These are phyloP conservation scores for Fraxinus quadrangulata DNA, from an alignment of 257 asterid genomes.

Conservation along the genomic window DNA sequence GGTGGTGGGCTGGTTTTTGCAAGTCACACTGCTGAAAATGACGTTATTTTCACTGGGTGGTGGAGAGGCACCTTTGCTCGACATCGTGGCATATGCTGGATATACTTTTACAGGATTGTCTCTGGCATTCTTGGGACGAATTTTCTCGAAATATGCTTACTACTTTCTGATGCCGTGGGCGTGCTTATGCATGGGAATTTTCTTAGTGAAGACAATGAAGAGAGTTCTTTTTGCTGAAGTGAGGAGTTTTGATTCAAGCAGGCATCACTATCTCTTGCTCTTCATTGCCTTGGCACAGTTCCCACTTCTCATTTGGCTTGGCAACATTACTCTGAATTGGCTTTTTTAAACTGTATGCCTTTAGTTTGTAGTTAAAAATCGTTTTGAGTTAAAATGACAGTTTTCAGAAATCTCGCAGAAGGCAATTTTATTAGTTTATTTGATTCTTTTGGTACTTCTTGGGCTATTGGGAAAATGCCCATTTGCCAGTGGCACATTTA, in stretches of 20 bases:
- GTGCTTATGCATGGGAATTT: slow-evolving; percentile 8
- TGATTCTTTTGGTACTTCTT: neutral
- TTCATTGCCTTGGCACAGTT: slow-evolving; percentile 9
- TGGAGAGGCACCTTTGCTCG: neutral
- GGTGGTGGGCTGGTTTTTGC: slow-evolving; percentile 7
- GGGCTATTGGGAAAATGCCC: neutral
- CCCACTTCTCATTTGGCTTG: slow-evolving; percentile 10
- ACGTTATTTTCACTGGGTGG: neutral
- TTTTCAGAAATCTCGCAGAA: neutral
- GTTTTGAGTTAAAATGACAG: neutral
- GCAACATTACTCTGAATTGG: slow-evolving; percentile 5
- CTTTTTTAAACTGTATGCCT: neutral
- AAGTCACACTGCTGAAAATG: slow-evolving; percentile 1
- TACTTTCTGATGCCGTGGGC: slow-evolving; percentile 9
- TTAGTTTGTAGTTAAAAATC: neutral
- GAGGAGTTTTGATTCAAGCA: slow-evolving; percentile 3
- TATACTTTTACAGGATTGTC: slow-evolving; percentile 7
- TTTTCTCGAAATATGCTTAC: neutral
- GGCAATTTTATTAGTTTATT: neutral
- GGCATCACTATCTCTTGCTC: slow-evolving; percentile 7
- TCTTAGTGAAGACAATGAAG: slow-evolving; percentile 7
- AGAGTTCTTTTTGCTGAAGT: slow-evolving; percentile 11
- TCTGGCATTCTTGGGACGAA: neutral
- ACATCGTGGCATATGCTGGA: slow-evolving; percentile 2
- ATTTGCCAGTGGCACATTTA: neutral